A percentile compares a stretch with the other conserved stretches of the same genome.
phyloP scores from a whole-genome alignment of 495 filamentous ascomycete species.

The Annulohypoxylon nitens region DNA sequence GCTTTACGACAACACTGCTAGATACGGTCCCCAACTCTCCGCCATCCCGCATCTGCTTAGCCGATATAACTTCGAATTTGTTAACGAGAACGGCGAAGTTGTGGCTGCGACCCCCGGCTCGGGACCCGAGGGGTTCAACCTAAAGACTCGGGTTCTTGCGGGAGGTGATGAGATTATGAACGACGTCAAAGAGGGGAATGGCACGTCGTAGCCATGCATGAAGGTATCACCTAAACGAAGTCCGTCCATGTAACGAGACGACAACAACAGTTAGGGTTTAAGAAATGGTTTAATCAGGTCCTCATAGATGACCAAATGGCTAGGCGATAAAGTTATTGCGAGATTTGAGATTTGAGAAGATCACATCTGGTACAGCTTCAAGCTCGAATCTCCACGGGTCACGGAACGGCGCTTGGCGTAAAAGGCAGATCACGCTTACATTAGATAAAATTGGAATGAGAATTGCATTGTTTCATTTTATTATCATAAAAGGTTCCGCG shows the following conservation, averaged over 20 bases:
- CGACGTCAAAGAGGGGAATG: constrained; percentile 50
- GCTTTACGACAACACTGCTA: constrained; percentile 94
- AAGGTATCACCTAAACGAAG: background rate
- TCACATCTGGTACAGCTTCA: background rate
- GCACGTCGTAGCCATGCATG: constrained; percentile 27
- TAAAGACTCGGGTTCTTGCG: constrained; percentile 80
- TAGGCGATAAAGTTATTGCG: background rate
- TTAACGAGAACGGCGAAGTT: constrained; percentile 93
- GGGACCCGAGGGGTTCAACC: constrained; percentile 63
- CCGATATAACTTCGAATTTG: constrained; percentile 96
- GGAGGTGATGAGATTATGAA: constrained; percentile 73
- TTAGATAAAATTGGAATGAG: constrained; percentile 26
- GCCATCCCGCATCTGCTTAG: constrained; percentile 95
- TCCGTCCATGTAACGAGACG: too few relatives aligned
- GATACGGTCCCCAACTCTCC: constrained; percentile 95
- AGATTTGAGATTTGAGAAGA: background rate
- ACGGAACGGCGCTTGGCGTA: constrained; percentile 48
- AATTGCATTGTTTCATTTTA: background rate
- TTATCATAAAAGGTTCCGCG: background rate
- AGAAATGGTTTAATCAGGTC: background rate
- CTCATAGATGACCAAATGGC: background rate
- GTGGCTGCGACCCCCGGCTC: constrained; percentile 87
- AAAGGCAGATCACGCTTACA: constrained; percentile 7
- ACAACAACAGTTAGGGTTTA: background rate
- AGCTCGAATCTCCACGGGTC: background rate